Evolutionary conservation across 2,329 filamentous ascomycete species (phyloP), one percentile per base, ranked within the genome.

Genomic region (Diplocarpon rosae): DNA sequence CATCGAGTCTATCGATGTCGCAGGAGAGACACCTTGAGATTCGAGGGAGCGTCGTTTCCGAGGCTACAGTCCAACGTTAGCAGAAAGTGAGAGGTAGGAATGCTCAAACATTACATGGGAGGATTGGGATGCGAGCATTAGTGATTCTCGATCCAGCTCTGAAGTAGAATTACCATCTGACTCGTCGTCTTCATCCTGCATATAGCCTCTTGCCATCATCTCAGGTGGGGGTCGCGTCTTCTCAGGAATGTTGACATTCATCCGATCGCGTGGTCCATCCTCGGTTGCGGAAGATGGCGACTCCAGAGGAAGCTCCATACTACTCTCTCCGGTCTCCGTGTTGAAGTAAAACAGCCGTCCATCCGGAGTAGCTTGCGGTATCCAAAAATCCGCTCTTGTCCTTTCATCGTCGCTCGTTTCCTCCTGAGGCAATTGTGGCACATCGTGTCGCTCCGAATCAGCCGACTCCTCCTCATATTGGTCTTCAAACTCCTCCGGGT

Each of bases 271-370:
- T 2, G 92, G 92, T 1, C 90, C 90, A 44, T 75, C 83, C 65
- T 98, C 92, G 52, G 78, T 82, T 14, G 78, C 66, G 6, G 84
- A 86, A 1, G 79, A 80, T 1, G 92, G 89, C 13, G 90, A 90
- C 63, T 98, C 92, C 20, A 98, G 72, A 1, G 92, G 92, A 49
- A 98, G 69, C 62, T 98, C 92, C 78, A 89, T 92, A 51, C 85
- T 93, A 60, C 85, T 93, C 59, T 93, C 87, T 44, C 90, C 89
- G 0, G 92, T 98, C 68, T 95, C 80, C 51, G 90, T 96, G 65
- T 98, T 98, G 73, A 94, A 96, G 67, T 96, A 98, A 66, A 93
- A 98, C 17, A 98, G 67, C 45, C 89, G 77, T 43, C 92, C 92
- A 62, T 96, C 89, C 1, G 86, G 78, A 0, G 92, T 98, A 12